These are phyloP conservation scores for Diaporthe australafricana DNA, from an alignment of 2,329 filamentous ascomycete species.

Conservation along the genomic window DNA sequence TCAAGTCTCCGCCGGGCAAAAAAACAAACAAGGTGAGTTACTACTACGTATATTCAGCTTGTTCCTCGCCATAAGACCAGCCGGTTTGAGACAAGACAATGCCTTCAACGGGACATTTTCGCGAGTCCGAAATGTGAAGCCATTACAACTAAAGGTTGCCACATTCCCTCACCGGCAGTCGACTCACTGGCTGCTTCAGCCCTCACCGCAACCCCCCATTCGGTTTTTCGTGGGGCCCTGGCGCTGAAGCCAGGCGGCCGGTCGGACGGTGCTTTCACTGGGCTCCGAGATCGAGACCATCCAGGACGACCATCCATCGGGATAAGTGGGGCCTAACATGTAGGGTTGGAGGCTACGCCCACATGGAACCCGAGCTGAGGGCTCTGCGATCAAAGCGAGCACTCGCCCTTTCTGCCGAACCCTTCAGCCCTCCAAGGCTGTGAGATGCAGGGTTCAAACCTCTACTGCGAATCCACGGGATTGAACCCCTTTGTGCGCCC, in stretches of 20 bases:
- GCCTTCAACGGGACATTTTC: not conserved
- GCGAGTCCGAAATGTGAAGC: not conserved
- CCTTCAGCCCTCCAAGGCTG: conserved; percentile 17
- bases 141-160: not conserved
- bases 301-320: not conserved
- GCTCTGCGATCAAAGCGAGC: not conserved
- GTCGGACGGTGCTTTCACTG: conserved; percentile 11
- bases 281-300: not conserved
- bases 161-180: not conserved
- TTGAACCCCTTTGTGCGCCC: not conserved
- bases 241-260: not conserved
- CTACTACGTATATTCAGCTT: not conserved
- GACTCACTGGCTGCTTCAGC: not conserved
- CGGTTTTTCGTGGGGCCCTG: not conserved
- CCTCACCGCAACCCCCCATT: conserved; percentile 4
- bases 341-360: no score
- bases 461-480: conserved; percentile 2
- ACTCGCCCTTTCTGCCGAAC: conserved; percentile 3
- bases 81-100: not conserved
- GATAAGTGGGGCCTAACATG: not conserved
- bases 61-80: not conserved
- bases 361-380: conserved; percentile 6
- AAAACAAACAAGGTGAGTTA: not conserved
- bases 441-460: not conserved
- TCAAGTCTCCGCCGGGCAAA: not conserved